Base-by-base conservation (phyloP, 2,329 filamentous ascomycete species). In the Paecilomyces sp. region DNA sequence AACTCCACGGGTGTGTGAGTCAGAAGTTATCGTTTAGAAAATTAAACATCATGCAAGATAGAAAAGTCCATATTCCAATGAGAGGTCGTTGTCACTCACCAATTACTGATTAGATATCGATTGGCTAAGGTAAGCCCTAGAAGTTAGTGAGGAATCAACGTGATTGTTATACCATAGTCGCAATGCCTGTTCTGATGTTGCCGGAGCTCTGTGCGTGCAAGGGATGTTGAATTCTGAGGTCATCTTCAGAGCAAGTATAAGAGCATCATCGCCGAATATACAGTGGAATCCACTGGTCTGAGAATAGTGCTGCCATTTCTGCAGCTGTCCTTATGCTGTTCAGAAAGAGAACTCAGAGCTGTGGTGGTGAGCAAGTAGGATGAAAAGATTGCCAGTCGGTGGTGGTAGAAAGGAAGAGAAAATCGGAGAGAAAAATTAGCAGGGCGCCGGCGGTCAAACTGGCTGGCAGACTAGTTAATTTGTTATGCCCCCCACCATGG, bases 401-500 rank as follows among this genome's bases (percentile, higher is more conserved):
- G 22, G 6, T 53, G 51, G 51, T 53, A 24, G 51, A 53, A 53
- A 53, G 28, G 22, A 53, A 53, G 28, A 30, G 51, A 53, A 47
- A 47, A 18, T 47, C 41, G n/a, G n/a, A 28, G 51, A 53, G 51
- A 53, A 53, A 53, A 53, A 30, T 53, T 25, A 30, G 25, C 1
- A 2, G 25, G 22, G 24, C 24, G 51, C 24, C 24, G 22, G 51
- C 51, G 51, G 24, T 30, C 51, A 53, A 53, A 25, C 41, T 47
- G n/a, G 15, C 33, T 55, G 24, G 28, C 12, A 55, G 53, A 12
- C 54, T 31, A 41, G 7, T 28, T 15, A 53, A 8, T 18, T 15
- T 51, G 4, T n/a, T 8, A 51, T 28, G 2, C 25, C 56, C 55
- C 57, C 58, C 57, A 50, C 63, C 56, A 47, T 53, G 51, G 8